These are phyloP conservation scores for Septoria petroselini DNA, from an alignment of 2,329 filamentous ascomycete genomes.

Conservation along the genomic window DNA sequence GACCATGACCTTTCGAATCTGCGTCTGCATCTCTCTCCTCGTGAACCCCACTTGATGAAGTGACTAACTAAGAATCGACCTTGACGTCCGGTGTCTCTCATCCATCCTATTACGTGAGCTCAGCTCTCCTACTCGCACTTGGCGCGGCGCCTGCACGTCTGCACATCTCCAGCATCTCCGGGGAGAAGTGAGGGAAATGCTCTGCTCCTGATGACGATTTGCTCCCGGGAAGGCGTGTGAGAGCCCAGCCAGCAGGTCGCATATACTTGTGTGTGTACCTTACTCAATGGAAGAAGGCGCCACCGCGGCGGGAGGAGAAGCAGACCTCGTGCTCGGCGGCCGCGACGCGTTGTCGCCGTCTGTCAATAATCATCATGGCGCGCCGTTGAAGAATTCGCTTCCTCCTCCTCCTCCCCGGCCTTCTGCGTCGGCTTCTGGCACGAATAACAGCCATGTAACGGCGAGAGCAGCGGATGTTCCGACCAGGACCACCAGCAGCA, in stretches of 20 bases:
- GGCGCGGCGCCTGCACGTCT: slow-evolving; percentile 5
- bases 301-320: slow-evolving; percentile 15
- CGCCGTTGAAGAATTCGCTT: not conserved
- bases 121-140: not conserved
- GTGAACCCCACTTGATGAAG: no score
- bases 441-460: not conserved
- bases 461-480: not conserved
- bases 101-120: not conserved
- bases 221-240: slow-evolving; percentile 13
- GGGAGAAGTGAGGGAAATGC: no score
- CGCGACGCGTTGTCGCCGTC: no score
- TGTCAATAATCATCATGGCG: no score
- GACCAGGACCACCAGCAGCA: not conserved
- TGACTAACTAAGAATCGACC: no score
- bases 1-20: no score
- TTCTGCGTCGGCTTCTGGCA: not conserved
- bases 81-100: no score
- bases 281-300: slow-evolving; percentile 14
- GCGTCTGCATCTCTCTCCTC: no score
- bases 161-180: slow-evolving; percentile 19
- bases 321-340: slow-evolving; percentile 9
- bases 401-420: no score
- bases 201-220: slow-evolving; percentile 5
- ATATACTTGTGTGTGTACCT: no score
- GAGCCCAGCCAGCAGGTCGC: no score